These are phyloP conservation scores for Terana coerulea DNA, from an alignment of 768 basidiomycete species.

Conservation along the genomic window DNA sequence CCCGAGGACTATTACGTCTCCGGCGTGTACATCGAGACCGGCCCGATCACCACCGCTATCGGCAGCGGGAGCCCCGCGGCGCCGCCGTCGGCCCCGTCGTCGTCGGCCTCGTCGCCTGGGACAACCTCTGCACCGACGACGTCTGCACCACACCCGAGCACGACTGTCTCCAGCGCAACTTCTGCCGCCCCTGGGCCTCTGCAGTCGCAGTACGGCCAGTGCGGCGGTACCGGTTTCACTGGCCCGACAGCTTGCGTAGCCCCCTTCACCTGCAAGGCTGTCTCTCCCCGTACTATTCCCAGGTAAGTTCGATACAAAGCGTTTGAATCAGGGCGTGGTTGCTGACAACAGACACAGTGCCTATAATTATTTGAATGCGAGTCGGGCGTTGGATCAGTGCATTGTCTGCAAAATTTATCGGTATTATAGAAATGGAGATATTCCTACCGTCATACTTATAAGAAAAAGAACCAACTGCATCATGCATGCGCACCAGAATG, in stretches of 20 bases:
- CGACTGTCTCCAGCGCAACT: background rate
- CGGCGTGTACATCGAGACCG: constrained; percentile 58
- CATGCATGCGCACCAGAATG: no score
- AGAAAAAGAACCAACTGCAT: no score
- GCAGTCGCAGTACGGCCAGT: constrained; percentile 48
- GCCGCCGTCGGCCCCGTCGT: constrained; percentile 2
- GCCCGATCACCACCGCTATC: constrained; percentile 50
- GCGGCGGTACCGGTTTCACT: constrained; percentile 47
- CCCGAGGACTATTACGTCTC: constrained; percentile 58
- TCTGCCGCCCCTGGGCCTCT: constrained; percentile 26
- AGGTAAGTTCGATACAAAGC: constrained; percentile 37
- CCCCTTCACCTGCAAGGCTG: constrained; percentile 40
- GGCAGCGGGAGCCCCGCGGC: constrained; percentile 31
- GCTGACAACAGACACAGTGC: no score
- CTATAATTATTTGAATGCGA: background rate
- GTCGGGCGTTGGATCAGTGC: no score
- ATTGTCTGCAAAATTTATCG: no score
- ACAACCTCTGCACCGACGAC: constrained; percentile 15
- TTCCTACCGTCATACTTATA: no score
- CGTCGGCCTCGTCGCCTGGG: background rate
- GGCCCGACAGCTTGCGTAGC: constrained; percentile 44
- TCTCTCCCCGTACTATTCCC: constrained; percentile 52
- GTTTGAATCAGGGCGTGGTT: constrained; percentile 5
- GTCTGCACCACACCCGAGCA: constrained; percentile 16
- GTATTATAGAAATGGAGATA: no score